Evolutionary conservation across 2,329 filamentous ascomycete genomes (phyloP), one percentile per base, ranked within the genome.

Genomic region (Alternaria gaisen): DNA sequence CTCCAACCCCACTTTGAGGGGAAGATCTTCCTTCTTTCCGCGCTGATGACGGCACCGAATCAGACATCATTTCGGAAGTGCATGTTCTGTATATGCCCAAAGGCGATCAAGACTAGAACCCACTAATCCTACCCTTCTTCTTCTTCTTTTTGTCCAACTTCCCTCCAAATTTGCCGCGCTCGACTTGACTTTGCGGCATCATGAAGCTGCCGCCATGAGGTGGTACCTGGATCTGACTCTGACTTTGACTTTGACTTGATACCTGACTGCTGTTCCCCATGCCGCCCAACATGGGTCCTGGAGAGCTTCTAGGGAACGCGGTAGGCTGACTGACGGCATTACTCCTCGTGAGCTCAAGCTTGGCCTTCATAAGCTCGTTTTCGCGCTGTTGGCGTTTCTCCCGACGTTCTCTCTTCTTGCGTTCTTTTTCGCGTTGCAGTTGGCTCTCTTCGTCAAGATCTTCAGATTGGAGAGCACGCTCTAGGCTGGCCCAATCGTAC

Each of bases 401-500:
- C n/a, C 77, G 74, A 16, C 77, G 70, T 61, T 82, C 79, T n/a
- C 76, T 77, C 50, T 72, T 77, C 41, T 73, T 72, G n/a, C 77
- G 74, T 40, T 77, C 61, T 34, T 77, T 78, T 36, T 75, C 74
- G 26, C 80, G 75, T 50, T 74, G 73, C 51, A 77, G 74, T 5
- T 78, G 78, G 40, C 76, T 70, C n/a, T 64, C 60, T 26, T 78
- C 77, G 12, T 80, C 76, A 5, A 72, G 68, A 16, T 60, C 34
- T 18, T 77, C 74, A 28, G 73, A 69, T 11, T 61, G 67, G n/a
- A 72, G 47, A 32, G 63, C 60, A 24, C 68, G 71, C 26, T 77
- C 77, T 3, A 70, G 75, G 2, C 74, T 63, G 22, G 75, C 68
- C 79, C 79, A 83, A 52, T 81, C 75, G 62, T 83, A 84, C 5